phyloP scores from a whole-genome alignment of 202 grass and related monocot genomes.

The Dendrocalamus latiflorus region DNA sequence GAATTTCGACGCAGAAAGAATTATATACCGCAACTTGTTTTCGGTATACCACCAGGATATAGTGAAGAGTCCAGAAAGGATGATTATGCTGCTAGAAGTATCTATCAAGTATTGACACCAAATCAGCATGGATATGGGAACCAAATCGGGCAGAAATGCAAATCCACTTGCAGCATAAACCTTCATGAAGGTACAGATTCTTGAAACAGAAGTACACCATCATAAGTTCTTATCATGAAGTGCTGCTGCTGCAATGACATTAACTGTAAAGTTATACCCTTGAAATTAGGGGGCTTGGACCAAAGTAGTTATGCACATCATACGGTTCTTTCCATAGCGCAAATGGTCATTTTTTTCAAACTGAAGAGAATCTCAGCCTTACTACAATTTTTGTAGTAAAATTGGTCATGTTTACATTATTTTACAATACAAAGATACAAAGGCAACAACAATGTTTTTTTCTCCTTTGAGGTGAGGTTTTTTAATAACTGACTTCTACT shows the following conservation, averaged over 20 bases:
- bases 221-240: background rate
- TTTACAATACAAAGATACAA: background rate
- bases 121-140: conserved; percentile 43
- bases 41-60: background rate
- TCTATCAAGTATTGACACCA: conserved; percentile 10
- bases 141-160: conserved; percentile 44
- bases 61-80: background rate
- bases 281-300: background rate
- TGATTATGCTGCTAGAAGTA: conserved; percentile 20
- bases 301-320: background rate
- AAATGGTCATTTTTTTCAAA: background rate
- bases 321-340: background rate
- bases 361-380: background rate
- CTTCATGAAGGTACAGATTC: conserved; percentile 21
- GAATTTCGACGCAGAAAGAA: conserved; percentile 24
- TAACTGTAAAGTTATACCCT: background rate
- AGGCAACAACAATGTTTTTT: background rate
- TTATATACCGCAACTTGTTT: conserved; percentile 25
- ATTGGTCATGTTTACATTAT: background rate
- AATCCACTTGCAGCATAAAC: conserved; percentile 30
- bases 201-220: background rate
- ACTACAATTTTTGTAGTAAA: background rate
- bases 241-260: background rate
- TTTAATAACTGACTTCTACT: conserved; percentile 29
- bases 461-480: background rate